Evolutionary conservation across 345 rosid genomes (phyloP).

Genomic region (Populus pruinosa): DNA sequence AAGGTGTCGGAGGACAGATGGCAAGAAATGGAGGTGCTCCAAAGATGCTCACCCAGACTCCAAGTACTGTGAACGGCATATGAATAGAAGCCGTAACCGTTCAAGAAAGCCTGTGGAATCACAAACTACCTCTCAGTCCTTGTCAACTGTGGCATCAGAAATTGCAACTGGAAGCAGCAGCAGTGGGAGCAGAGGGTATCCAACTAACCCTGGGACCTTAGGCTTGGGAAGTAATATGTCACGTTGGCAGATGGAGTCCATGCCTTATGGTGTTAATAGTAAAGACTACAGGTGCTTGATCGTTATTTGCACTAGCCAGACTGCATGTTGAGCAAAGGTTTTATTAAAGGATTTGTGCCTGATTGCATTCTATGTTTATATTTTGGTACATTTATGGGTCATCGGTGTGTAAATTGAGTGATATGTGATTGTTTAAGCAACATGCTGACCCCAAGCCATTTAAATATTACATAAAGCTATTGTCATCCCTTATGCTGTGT

Average conservation of each 20-base stretch:
- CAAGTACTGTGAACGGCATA: constrained; percentile 59
- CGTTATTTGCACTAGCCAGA: background rate
- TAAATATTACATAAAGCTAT: background rate
- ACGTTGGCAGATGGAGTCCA: constrained; percentile 17
- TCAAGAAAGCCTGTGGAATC: constrained; percentile 71
- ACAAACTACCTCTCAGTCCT: constrained; percentile 33
- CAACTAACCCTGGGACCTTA: constrained; percentile 16
- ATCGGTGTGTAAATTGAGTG: background rate
- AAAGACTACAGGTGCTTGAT: constrained; percentile 22
- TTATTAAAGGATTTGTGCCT: background rate
- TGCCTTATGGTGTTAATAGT: constrained; percentile 14
- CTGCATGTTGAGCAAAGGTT: background rate
- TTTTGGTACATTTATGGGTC: background rate
- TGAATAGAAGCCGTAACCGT: constrained; percentile 53
- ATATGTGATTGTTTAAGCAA: background rate
- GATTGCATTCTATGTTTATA: background rate
- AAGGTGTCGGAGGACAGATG: constrained; percentile 79
- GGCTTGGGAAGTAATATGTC: constrained; percentile 25
- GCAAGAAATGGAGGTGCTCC: constrained; percentile 95
- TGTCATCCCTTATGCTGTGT: background rate
- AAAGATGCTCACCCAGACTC: constrained; percentile 72
- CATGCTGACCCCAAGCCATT: background rate
- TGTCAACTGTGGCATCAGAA: constrained; percentile 20
- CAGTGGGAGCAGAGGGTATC: constrained; percentile 20
- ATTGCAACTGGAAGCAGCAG: constrained; percentile 26